Conservation (phyloP, 371 early-diverging fungal species). For the Saksenaea oblongispora region DNA sequence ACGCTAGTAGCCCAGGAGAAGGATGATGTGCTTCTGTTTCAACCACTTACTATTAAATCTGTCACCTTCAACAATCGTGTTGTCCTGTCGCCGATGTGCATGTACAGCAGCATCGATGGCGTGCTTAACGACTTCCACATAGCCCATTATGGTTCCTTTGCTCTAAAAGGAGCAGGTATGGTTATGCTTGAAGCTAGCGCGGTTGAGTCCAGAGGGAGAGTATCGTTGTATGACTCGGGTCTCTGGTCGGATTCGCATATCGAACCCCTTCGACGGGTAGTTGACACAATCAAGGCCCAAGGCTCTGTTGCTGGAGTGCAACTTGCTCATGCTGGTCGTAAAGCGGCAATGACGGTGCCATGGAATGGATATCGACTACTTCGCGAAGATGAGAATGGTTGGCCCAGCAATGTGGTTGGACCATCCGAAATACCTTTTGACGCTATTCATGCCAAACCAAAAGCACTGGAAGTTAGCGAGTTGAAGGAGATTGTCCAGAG, state of each 20-base stretch:
- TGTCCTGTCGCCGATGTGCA: conserved; percentile 81
- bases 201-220: conserved; percentile 70
- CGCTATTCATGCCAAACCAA: conserved; percentile 51
- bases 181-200: conserved; percentile 78
- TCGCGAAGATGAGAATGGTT: conserved; percentile 62
- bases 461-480: conserved; percentile 63
- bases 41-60: conserved; percentile 61
- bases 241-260: conserved; percentile 78
- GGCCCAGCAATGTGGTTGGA: conserved; percentile 75
- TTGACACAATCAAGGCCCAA: conserved; percentile 59
- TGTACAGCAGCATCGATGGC: conserved; percentile 22
- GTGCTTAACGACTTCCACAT: conserved; percentile 47
- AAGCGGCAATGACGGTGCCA: conserved; percentile 60
- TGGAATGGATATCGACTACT: conserved; percentile 33
- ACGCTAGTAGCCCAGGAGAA: neutral
- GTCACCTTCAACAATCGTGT: conserved; percentile 73
- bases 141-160: conserved; percentile 66
- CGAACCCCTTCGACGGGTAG: conserved; percentile 54
- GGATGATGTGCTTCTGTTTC: conserved; percentile 48
- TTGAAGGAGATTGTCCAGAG: conserved; percentile 59
- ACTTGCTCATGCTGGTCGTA: conserved; percentile 80
- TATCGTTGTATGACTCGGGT: conserved; percentile 72
- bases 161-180: conserved; percentile 70
- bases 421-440: conserved; percentile 65
- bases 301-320: conserved; percentile 69